Base-by-base conservation (phyloP, 768 basidiomycete genomes). In the Lentinula edodes region DNA sequence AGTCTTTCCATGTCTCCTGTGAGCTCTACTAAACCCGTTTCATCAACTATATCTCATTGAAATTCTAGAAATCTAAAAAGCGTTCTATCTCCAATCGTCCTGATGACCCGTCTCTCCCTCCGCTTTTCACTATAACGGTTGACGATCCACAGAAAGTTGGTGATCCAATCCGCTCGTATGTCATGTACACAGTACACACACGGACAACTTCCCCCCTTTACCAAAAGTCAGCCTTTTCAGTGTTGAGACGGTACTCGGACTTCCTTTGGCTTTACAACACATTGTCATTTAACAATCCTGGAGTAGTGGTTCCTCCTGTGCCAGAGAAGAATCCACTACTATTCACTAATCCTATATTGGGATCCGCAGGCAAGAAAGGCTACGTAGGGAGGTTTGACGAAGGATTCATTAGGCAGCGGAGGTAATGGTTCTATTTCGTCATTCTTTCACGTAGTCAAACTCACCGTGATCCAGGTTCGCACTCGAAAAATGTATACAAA, bases 121-220 rank as follows among this genome's bases (percentile, higher is more conserved):
- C 91, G 20, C 77, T 90, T 28, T 98, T 97, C 71, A 72, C 83
- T 7, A 93, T 99, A 65, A 84, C 90, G 0, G 94, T 99, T n/a
- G 91, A 93, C 58, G 97, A 99, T 73, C 97, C 97, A 5, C 95
- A 98, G 66, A 93, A 91, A 67, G 91, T 98, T 48, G 97, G 97
- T n/a, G 93, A 95, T 68, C 92, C 95, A 1, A 92, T 98, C 52
- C 88, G 92, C 61, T 85, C 88, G 15, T 97, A 93, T 70, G 97
- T 91, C 10, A 94, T 98, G 77, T 99, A 98, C 72, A 99, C 97
- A 1, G 93, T 99, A 1, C 89, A 93, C 62, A 97, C 95, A 13
- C 79, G 85, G 65, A 97, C 95, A 0, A 92, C 89, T 6, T 95
- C 93, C 3, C 88, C 91, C 0, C 75, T 88, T 28, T 98, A 83